Percentiles rank a stretch among this genome's conserved stretches.
These are phyloP conservation scores for Chloranthus sessilifolius DNA, from an alignment of 164 flowering plant species.

Conservation along the genomic window DNA sequence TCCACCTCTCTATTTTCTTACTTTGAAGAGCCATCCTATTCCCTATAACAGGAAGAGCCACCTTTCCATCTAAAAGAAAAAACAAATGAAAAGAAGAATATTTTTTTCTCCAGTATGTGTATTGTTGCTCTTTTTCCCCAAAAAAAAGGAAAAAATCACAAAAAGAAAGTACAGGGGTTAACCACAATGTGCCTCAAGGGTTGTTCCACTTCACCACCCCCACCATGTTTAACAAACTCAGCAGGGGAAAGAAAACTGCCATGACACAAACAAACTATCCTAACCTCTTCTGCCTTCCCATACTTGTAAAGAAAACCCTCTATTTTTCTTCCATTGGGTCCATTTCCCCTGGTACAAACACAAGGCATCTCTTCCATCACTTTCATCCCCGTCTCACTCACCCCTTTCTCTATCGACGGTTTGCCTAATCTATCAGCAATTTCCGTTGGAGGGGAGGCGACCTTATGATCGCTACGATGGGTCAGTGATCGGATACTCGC, in stretches of 20 bases:
- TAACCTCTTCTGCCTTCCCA: constrained; percentile 69
- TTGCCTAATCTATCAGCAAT: constrained; percentile 11
- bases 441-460: neutral
- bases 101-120: no score
- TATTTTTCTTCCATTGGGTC: constrained; percentile 59
- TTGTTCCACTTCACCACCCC: constrained; percentile 68
- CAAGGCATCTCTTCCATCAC: constrained; percentile 67
- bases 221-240: constrained; percentile 85
- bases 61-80: no score
- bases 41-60: no score
- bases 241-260: constrained; percentile 75
- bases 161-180: constrained; percentile 29
- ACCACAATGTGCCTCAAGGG: constrained; percentile 82
- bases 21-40: no score
- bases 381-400: constrained; percentile 27
- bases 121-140: no score
- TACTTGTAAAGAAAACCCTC: constrained; percentile 78
- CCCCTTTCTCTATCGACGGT: constrained; percentile 4
- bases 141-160: constrained; percentile 12
- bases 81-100: no score
- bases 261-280: constrained; percentile 87
- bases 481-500: constrained; percentile 20
- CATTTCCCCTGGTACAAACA: constrained; percentile 66
- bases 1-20: no score
- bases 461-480: constrained; percentile 23